These are phyloP conservation scores for Alternaria dauci DNA, from an alignment of 2,329 filamentous ascomycete species.

Conservation along the genomic window DNA sequence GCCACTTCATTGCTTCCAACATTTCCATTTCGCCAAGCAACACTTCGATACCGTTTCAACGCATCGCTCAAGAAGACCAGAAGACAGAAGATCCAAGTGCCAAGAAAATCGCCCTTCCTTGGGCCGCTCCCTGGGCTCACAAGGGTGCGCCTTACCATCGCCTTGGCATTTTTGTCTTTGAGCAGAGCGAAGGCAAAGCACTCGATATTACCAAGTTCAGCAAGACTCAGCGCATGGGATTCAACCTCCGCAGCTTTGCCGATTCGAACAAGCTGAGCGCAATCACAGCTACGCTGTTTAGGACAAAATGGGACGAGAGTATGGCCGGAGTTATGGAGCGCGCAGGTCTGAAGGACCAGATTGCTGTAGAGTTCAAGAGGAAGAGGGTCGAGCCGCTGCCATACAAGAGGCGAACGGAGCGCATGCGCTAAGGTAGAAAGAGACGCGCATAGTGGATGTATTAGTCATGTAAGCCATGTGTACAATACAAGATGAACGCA, in stretches of 20 bases:
- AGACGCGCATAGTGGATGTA: constrained; percentile 9
- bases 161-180: constrained; percentile 80
- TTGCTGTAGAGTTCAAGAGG: constrained; percentile 84
- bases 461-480: constrained; percentile 18
- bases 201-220: constrained; percentile 67
- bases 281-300: constrained; percentile 87
- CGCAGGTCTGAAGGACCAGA: constrained; percentile 72
- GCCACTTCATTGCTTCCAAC: constrained; percentile 85
- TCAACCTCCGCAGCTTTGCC: constrained; percentile 78
- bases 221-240: constrained; percentile 76
- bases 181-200: constrained; percentile 70
- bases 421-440: constrained; percentile 52
- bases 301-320: constrained; percentile 86
- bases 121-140: constrained; percentile 85
- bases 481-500: constrained; percentile 10
- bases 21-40: constrained; percentile 68
- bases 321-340: constrained; percentile 88
- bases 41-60: constrained; percentile 43
- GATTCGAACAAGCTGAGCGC: constrained; percentile 73
- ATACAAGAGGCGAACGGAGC: constrained; percentile 66
- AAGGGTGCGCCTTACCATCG: constrained; percentile 94
- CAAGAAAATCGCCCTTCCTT: constrained; percentile 75
- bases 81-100: constrained; percentile 57
- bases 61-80: constrained; percentile 42
- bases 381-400: constrained; percentile 75